Base-by-base conservation (phyloP, 2,329 filamentous ascomycete species). In the Xylaria sp. region DNA sequence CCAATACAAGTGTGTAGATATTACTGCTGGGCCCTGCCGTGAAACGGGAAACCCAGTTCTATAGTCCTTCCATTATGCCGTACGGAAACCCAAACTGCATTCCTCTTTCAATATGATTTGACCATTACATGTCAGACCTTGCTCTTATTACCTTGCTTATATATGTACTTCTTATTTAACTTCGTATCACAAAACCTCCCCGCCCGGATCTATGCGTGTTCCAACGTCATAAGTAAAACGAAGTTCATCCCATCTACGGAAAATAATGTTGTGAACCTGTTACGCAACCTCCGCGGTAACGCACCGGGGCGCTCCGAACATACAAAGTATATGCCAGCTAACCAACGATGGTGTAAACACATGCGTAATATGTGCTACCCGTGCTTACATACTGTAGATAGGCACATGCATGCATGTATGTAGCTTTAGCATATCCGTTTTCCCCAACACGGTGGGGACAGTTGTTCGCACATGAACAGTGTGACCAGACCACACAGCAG, bases 401-500 rank as follows among this genome's bases (percentile, higher is more conserved):
- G 32, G 18, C 41, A 23, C 43, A 48, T 52, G 8, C 32, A 59
- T 30, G 13, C 25, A 53, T 61, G n/a, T n/a, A n/a, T n/a, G 28
- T 23, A 52, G 20, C 30, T 39, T 50, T 28, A 48, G 25, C 25
- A 56, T 32, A 12, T 58, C 64, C 7, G 20, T 63, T 20, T 36
- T 25, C 28, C 15, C 41, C 36, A 20, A 39, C n/a, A 32, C 20
- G 15, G 48, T 55, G 48, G 65, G 13, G 41, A 56, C 18, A 30
- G 36, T 23, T 61, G 65, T 46, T 55, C 23, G 25, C 41, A 30
- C 10, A 25, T 23, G 25, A 25, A 48, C 25, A 57, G 56, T 65
- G 62, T 68, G 57, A 65, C 62, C 48, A 45, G 23, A 57, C 48
- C 59, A 52, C 57, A 48, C 15, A 59, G 25, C 58, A 68, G 43